Percentiles rank a stretch among this genome's conserved stretches.
These are phyloP conservation scores for Arabis alpina DNA, from an alignment of 345 rosid species.

Conservation along the genomic window DNA sequence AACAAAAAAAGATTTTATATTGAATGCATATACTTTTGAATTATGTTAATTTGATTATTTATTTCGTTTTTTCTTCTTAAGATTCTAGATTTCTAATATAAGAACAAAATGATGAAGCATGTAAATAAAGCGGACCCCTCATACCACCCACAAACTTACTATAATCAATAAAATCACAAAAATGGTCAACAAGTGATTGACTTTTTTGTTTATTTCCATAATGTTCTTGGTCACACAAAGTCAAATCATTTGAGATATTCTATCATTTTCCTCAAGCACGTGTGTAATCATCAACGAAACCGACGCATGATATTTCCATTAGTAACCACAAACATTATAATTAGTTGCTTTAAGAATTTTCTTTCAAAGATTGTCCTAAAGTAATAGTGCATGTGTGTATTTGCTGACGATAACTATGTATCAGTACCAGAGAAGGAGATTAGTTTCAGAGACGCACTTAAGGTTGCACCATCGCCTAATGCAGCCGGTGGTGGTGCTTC, in stretches of 20 bases:
- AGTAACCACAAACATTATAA: background rate
- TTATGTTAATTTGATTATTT: background rate
- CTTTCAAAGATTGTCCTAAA: background rate
- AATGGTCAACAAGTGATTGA: slow-evolving; percentile 34
- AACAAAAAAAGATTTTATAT: background rate
- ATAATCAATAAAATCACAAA: slow-evolving; percentile 30
- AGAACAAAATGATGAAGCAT: slow-evolving; percentile 42
- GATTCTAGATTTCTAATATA: slow-evolving; percentile 11
- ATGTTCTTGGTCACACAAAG: slow-evolving; percentile 25
- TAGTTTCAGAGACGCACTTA: slow-evolving; percentile 69
- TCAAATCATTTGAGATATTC: slow-evolving; percentile 22
- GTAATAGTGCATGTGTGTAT: no score
- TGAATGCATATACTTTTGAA: slow-evolving; percentile 1
- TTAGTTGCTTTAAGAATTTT: background rate
- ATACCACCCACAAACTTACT: slow-evolving; percentile 39
- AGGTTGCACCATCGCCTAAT: slow-evolving; percentile 20
- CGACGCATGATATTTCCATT: slow-evolving; percentile 29
- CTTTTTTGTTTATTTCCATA: slow-evolving; percentile 26
- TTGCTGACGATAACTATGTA: slow-evolving; percentile 37
- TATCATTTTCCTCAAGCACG: slow-evolving; percentile 51
- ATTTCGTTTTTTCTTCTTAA: slow-evolving; percentile 1
- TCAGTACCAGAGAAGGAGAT: slow-evolving; percentile 76
- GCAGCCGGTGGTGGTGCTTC: slow-evolving; percentile 21
- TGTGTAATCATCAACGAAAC: slow-evolving; percentile 54
- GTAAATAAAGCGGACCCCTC: slow-evolving; percentile 37